Evolutionary conservation across 2,329 filamentous ascomycete species (phyloP).

Genomic region (Basipetospora sp.): DNA sequence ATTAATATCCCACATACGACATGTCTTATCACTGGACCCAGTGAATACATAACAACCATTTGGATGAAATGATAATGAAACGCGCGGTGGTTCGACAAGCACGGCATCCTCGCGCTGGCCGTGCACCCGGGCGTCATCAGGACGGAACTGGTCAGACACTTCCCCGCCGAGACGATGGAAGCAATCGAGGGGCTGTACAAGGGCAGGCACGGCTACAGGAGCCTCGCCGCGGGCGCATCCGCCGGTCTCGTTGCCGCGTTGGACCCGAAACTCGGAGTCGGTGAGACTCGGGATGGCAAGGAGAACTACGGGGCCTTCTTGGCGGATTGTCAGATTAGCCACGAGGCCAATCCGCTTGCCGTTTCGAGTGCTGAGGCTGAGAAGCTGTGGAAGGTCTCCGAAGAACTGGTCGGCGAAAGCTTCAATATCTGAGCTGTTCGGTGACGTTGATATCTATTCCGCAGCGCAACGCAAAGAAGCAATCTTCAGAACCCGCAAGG

Average conservation of each 20-base stretch:
- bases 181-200: conserved; percentile 10
- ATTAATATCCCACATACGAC: no score
- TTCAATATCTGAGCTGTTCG: no score
- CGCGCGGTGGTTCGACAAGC: conserved; percentile 13
- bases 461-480: no score
- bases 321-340: conserved; percentile 14
- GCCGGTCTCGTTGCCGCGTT: conserved; percentile 20
- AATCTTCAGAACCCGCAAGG: no score
- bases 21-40: no score
- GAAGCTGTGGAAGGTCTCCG: conserved; percentile 20
- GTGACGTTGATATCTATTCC: no score
- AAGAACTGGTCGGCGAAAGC: conserved; percentile 18
- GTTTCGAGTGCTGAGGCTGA: conserved; percentile 17
- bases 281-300: conserved; percentile 8
- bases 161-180: conserved; percentile 8
- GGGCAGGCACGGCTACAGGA: conserved; percentile 11
- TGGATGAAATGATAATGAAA: no score
- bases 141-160: conserved; percentile 17
- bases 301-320: conserved; percentile 18
- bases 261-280: conserved; percentile 12
- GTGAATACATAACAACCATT: no score
- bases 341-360: conserved; percentile 7
- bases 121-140: conserved; percentile 20
- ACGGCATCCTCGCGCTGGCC: conserved; percentile 19
- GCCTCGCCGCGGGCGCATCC: conserved; percentile 17